These are phyloP conservation scores for Globisporangium perplexum DNA, from an alignment of 352 stramenopile species.

Conservation along the genomic window DNA sequence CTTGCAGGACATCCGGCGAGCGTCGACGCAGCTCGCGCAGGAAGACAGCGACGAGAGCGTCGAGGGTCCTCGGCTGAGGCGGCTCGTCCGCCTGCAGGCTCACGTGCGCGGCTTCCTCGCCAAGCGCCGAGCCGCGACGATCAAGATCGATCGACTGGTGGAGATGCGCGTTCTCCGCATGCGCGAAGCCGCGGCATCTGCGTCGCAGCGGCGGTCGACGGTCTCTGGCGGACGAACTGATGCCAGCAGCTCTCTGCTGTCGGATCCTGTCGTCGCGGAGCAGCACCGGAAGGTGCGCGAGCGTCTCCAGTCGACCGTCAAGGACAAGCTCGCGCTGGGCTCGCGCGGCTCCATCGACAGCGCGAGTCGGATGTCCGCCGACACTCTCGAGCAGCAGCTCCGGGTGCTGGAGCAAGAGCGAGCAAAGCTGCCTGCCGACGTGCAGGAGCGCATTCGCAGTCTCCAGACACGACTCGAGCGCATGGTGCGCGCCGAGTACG, in stretches of 20 bases:
- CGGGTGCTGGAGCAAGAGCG: conserved; percentile 17
- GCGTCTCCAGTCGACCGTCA: conserved; percentile 16
- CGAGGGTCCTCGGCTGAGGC: conserved; percentile 1
- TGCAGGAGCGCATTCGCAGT: conserved; percentile 36
- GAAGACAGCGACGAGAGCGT: background rate
- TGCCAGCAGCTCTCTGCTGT: conserved; percentile 1
- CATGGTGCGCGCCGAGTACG: conserved; percentile 34
- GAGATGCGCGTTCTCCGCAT: conserved; percentile 35
- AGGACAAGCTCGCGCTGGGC: conserved; percentile 9
- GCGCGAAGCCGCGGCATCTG: conserved; percentile 12
- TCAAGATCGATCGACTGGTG: conserved; percentile 51
- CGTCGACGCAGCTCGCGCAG: conserved; percentile 10
- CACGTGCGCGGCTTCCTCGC: conserved; percentile 39
- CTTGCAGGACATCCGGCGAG: conserved; percentile 26
- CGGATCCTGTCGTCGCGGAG: conserved; percentile 9
- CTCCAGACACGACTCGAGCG: conserved; percentile 28
- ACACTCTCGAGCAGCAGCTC: conserved; percentile 24
- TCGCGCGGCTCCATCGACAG: background rate
- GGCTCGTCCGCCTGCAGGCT: conserved; percentile 37
- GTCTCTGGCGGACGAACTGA: background rate
- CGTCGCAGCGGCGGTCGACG: conserved; percentile 14
- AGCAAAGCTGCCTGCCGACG: conserved; percentile 17
- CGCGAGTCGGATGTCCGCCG: conserved; percentile 14
- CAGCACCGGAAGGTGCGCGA: conserved; percentile 12
- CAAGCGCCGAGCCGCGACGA: conserved; percentile 24